Evolutionary conservation across 371 early-diverging fungal genomes (phyloP), one percentile per base, ranked within the genome.

Genomic region (Mucor sp.): DNA sequence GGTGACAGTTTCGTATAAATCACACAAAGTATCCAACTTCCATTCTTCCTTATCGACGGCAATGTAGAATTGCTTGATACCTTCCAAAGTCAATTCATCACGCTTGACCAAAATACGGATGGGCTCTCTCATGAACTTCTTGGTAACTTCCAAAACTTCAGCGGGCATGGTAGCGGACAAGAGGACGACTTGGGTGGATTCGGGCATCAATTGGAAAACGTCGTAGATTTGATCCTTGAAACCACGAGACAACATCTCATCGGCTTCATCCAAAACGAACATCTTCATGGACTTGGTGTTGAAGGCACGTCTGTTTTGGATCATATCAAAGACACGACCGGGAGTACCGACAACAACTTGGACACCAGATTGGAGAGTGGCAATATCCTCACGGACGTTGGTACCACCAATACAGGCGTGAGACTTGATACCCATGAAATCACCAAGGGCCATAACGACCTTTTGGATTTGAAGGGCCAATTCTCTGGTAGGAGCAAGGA

Each of bases 251-350:
- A 98, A 83, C 94, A 98, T 91, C 81, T 97, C 97, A 87, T 98
- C 99, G 57, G 99, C 98, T 82, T 97, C 99, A 83, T 98, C 99
- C 44, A 98, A 89, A 63, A 98, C 92, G 71, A 98, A 93, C 90
- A 97, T 87, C 81, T 93, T 92, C 74, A 97, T 90, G 69, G 81
- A 27, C 62, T 89, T 87, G 56, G 95, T 87, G 58, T 90, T 87
- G 62, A 97, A 80, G 58, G 87, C 86, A 58, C 93, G 84, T 66
- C 92, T 89, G 80, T 93, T 90, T 69, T 82, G 69, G 73, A 97
- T 94, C 96, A 97, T 94, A 74, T 97, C 97, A 62, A 85, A 86
- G 56, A 97, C 94, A 77, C 98, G 91, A 77, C 99, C 99, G 44
- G 97, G 97, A 47, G 97, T 97, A 70, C 97, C 97, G 44, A 92